Evolutionary conservation across 2,329 filamentous ascomycete genomes (phyloP), one percentile per base, ranked within the genome.

Genomic region (Didymella arachidicola): DNA sequence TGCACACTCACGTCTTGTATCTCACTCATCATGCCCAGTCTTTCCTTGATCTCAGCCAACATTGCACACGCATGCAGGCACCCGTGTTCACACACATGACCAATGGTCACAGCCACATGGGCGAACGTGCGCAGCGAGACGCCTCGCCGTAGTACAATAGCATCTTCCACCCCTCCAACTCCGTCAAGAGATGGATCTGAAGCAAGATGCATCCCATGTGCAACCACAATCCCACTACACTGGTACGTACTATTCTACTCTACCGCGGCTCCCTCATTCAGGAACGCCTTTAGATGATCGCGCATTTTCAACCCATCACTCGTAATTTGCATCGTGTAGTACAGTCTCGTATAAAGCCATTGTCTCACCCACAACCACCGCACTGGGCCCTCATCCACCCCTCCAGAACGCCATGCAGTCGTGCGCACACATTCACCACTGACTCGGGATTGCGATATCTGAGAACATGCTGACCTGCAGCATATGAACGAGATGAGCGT

Each of bases 381-480:
- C 42, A 52, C 53, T 50, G 57, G 54, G 39, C 44, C 2, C 19
- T 32, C 41, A 34, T 25, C 41, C 19, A 11, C 48, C 52, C 16
- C 57, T 63, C 42, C 45, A 59, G 62, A 58, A 32, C 52, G 58
- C 53, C 58, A 52, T 66, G 50, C 63, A 66, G 60, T 38, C 39
- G 54, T 60, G 32, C 56, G 16, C 43, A 58, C 44, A 51, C 56
- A 41, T 18, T 32, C 27, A 36, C 55, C 57, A 52, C 18, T 29
- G 16, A 14, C 19, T 32, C 27, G 59, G 63, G 53, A 19, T 38
- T 46, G 34, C 42, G 25, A 54, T 32, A 57, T 53, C 45, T 54
- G 30, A 39, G 48, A 55, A 46, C 53, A 51, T 56, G 60, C 48
- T 42, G 26, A 42, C 50, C 19, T 60, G 54, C 63, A 53, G 59